Percentiles rank a stretch among this genome's conserved stretches.
Conservation (phyloP, 306 rosid species). For the Inga oerstediana region DNA sequence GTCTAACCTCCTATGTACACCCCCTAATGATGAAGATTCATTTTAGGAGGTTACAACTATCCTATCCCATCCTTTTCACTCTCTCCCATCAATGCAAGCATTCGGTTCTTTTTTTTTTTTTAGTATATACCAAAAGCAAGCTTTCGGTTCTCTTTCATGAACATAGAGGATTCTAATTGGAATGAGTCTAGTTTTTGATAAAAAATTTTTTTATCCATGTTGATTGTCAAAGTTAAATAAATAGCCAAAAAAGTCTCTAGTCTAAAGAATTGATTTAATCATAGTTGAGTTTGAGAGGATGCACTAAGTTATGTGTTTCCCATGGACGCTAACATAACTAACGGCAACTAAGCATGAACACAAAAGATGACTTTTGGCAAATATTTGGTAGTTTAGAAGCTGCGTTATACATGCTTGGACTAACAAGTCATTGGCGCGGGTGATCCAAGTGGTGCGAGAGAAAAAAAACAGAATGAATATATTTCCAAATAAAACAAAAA, state of each 20-base stretch:
- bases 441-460: not conserved
- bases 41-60: not conserved
- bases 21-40: not conserved
- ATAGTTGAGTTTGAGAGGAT: not conserved
- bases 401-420: not conserved
- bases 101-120: too few relatives aligned
- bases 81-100: too few relatives aligned
- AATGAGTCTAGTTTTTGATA: not conserved
- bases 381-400: not conserved
- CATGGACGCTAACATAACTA: not conserved
- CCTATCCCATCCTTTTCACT: not conserved
- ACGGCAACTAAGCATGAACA: not conserved
- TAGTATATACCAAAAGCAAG: too few relatives aligned
- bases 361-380: not conserved
- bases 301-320: not conserved
- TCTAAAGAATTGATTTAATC: not conserved
- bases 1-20: too few relatives aligned
- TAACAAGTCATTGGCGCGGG: not conserved
- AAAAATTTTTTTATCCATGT: not conserved
- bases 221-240: not conserved
- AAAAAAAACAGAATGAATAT: not conserved
- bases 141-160: not conserved
- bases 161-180: not conserved
- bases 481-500: not conserved
- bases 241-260: not conserved